A percentile compares a stretch with the other conserved stretches of the same genome.
Evolutionary conservation across 768 basidiomycete species (phyloP).

Genomic region (Phanerochaete sordida): DNA sequence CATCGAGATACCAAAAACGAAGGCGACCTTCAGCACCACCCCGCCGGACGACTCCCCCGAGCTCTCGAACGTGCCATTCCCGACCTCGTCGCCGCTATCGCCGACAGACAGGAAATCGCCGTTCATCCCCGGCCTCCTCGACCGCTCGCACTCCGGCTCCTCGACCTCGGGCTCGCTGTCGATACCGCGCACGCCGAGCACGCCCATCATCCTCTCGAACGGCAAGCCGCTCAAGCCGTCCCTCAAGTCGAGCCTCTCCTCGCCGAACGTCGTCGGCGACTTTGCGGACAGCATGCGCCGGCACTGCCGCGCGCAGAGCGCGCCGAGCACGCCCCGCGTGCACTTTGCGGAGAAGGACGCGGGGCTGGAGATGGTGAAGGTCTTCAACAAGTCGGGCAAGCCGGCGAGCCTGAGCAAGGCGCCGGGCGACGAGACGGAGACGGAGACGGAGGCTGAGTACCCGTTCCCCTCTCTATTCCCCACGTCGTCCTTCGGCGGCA

Average conservation of each 20-base stretch:
- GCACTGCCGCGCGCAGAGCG: constrained; percentile 45
- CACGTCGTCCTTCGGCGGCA: constrained; percentile 5
- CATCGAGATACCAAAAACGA: constrained; percentile 18
- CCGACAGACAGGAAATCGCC: constrained; percentile 17
- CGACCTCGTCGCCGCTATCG: constrained; percentile 32
- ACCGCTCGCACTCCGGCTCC: constrained; percentile 15
- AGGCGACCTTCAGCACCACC: not conserved
- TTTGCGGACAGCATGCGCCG: constrained; percentile 28
- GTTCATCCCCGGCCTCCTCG: constrained; percentile 20
- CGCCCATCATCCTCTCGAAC: constrained; percentile 54
- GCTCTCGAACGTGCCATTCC: constrained; percentile 37
- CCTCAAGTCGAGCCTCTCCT: constrained; percentile 62
- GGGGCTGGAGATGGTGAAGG: constrained; percentile 55
- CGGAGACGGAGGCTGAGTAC: constrained; percentile 35
- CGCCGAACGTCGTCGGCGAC: constrained; percentile 42
- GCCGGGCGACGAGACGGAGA: constrained; percentile 42
- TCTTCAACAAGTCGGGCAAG: constrained; percentile 65
- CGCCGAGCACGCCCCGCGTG: constrained; percentile 55
- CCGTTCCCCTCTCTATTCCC: constrained; percentile 18
- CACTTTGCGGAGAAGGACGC: constrained; percentile 64
- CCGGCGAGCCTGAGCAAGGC: constrained; percentile 60
- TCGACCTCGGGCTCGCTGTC: not conserved
- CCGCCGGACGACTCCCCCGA: constrained; percentile 1
- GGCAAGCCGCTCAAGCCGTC: constrained; percentile 88
- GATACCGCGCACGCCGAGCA: constrained; percentile 32